Evolutionary conservation across 805 yeast genomes (phyloP).

Genomic region (Cyberlindnera xylosilytica): DNA sequence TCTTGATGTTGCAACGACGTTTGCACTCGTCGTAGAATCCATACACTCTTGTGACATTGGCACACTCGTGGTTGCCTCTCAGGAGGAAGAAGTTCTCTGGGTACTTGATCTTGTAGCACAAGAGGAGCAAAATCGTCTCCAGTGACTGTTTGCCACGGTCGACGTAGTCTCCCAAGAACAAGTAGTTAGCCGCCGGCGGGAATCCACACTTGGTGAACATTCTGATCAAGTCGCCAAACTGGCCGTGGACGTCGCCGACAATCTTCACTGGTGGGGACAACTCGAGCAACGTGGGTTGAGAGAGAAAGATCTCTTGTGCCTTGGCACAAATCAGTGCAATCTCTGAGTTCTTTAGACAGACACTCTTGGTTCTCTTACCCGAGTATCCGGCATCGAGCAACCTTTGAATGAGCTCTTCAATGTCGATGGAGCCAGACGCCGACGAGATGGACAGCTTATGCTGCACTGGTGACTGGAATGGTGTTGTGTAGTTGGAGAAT

Average conservation of each 20-base stretch:
- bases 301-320: constrained; percentile 84
- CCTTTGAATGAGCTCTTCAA: constrained; percentile 88
- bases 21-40: constrained; percentile 96
- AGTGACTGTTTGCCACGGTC: constrained; percentile 93
- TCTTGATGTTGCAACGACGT: constrained; percentile 84
- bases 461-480: constrained; percentile 24
- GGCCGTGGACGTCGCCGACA: constrained; percentile 92
- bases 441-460: constrained; percentile 24
- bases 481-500: constrained; percentile 24
- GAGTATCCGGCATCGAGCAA: constrained; percentile 93
- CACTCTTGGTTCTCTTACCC: constrained; percentile 86
- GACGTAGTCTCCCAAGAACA: constrained; percentile 86
- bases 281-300: constrained; percentile 89
- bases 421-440: constrained; percentile 36
- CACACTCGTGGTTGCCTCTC: constrained; percentile 91
- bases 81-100: constrained; percentile 85
- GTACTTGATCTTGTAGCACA: constrained; percentile 80
- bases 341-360: constrained; percentile 87
- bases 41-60: constrained; percentile 92
- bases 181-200: constrained; percentile 66
- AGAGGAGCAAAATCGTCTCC: constrained; percentile 74
- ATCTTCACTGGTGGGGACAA: constrained; percentile 85
- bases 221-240: constrained; percentile 83
- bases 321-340: constrained; percentile 81
- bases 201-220: constrained; percentile 84